Evolutionary conservation across 805 yeast genomes (phyloP).

Genomic region (Ogataea glucozyma): DNA sequence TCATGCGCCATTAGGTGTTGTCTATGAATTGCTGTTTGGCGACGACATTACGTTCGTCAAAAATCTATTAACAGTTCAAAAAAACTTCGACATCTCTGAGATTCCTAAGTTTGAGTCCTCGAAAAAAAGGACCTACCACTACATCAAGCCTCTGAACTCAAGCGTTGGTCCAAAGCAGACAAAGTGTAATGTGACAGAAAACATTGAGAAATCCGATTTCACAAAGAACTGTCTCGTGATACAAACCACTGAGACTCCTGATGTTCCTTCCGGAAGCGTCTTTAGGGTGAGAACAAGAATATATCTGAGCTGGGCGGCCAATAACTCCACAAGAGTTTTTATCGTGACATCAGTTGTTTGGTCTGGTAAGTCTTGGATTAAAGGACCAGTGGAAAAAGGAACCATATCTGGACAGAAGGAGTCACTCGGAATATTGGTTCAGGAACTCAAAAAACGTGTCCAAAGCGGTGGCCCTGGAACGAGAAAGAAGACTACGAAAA

Average conservation of each 20-base stretch:
- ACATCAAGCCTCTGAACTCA: conserved; percentile 63
- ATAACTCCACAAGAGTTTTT: conserved; percentile 52
- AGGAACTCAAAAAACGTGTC: conserved; percentile 45
- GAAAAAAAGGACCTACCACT: conserved; percentile 51
- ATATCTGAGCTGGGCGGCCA: conserved; percentile 62
- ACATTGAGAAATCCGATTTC: conserved; percentile 52
- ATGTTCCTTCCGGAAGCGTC: conserved; percentile 77
- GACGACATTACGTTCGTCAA: conserved; percentile 48
- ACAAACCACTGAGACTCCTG: conserved; percentile 69
- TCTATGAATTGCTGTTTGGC: conserved; percentile 63
- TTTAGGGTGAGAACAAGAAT: conserved; percentile 62
- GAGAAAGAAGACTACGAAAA: conserved; percentile 10
- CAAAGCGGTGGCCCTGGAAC: conserved; percentile 18
- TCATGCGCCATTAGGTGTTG: conserved; percentile 65
- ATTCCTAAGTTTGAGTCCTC: conserved; percentile 41
- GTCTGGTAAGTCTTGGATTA: conserved; percentile 79
- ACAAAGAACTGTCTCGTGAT: conserved; percentile 48
- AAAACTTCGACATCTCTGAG: conserved; percentile 59
- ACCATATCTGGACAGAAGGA: conserved; percentile 72
- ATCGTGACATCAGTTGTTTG: conserved; percentile 63
- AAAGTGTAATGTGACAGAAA: conserved; percentile 61
- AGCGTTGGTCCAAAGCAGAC: conserved; percentile 81
- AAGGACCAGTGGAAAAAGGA: conserved; percentile 73
- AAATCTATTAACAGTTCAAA: conserved; percentile 54
- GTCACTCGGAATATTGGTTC: conserved; percentile 50